Base-by-base conservation (phyloP, 108 stramenopile genomes). In the Cyclostephanos tholiformis region DNA sequence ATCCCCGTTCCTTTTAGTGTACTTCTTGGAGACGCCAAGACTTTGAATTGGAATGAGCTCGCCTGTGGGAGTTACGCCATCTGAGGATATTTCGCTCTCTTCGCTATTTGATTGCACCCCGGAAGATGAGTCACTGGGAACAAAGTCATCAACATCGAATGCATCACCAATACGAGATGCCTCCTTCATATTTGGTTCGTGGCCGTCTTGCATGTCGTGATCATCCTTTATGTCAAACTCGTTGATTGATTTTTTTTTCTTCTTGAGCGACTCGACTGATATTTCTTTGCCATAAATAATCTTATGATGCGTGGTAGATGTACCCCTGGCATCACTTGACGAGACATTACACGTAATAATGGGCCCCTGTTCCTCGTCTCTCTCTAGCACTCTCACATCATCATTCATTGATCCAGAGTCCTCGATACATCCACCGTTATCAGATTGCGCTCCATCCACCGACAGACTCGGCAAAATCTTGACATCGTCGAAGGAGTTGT, bases 11-110 rank as follows among this genome's bases (percentile, higher is more conserved):
- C 36, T 30, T 57, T 14, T 30, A 35, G 16, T 53, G 20, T 22
- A 20, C 7, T 53, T 27, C 59, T 60, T 60, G 32, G 32, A 30
- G n/a, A 17, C 39, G 16, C 11, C n/a, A 60, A 60, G 35, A 17
- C 39, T 19, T 60, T 60, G 59, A 11, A 39, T 60, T 1, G 29
- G 36, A 60, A 60, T 39, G 59, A 60, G 1, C n/a, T 60, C 59
- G 4, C 59, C 59, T 13, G 6, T 39, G 2, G 59, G 36, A 35
- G n/a, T n/a, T n/a, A 1, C 59, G 2, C 35, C 6, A 38, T 60
- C 4, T 6, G 6, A 35, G 0, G 59, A 39, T 38, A 60, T 0
- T 35, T 39, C 59, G 11, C 20, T 10, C 1, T 12, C 19, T 19
- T 60, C 59, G 41, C 9, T 10, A 12, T 41, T 10, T 1, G 1